Percentiles rank a stretch among this genome's conserved stretches.
Evolutionary conservation across 2,329 filamentous ascomycete genomes (phyloP).

Genomic region (Aspergillus sp.): DNA sequence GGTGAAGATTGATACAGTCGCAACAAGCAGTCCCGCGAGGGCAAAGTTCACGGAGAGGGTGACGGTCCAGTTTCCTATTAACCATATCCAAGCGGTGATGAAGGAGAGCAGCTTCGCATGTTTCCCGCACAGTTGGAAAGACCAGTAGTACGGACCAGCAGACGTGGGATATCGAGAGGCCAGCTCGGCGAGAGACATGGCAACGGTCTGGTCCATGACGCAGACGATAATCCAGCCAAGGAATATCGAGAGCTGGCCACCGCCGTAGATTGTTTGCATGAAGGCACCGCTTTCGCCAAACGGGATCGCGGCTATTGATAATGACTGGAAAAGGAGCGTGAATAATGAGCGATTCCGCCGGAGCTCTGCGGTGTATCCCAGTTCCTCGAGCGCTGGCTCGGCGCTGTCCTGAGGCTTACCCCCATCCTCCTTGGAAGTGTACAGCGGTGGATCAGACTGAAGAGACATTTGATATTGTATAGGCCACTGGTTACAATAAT

Average conservation of each 20-base stretch:
- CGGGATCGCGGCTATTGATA: constrained; percentile 54
- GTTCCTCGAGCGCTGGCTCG: not conserved
- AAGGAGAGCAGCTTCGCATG: constrained; percentile 51
- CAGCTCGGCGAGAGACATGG: constrained; percentile 52
- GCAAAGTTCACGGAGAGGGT: constrained; percentile 57
- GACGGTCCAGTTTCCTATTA: constrained; percentile 55
- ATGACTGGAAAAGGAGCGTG: constrained; percentile 61
- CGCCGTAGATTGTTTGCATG: constrained; percentile 10
- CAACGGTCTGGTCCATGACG: constrained; percentile 54
- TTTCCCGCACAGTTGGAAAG: constrained; percentile 47
- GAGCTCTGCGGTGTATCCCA: constrained; percentile 61
- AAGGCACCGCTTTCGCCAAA: not conserved
- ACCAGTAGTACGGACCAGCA: constrained; percentile 56
- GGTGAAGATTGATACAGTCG: constrained; percentile 54
- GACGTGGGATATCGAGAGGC: constrained; percentile 55
- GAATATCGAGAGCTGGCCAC: constrained; percentile 56
- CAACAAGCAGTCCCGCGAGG: constrained; percentile 50
- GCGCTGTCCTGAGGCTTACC: not conserved
- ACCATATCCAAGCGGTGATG: constrained; percentile 55
- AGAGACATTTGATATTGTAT: not conserved
- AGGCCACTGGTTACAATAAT: not conserved
- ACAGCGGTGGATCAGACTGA: not conserved
- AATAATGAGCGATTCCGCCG: constrained; percentile 59
- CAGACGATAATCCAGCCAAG: constrained; percentile 58
- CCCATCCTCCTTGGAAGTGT: not conserved